These are phyloP conservation scores for Aspergillus wentii DNA, from an alignment of 495 filamentous ascomycete genomes.

Conservation along the genomic window DNA sequence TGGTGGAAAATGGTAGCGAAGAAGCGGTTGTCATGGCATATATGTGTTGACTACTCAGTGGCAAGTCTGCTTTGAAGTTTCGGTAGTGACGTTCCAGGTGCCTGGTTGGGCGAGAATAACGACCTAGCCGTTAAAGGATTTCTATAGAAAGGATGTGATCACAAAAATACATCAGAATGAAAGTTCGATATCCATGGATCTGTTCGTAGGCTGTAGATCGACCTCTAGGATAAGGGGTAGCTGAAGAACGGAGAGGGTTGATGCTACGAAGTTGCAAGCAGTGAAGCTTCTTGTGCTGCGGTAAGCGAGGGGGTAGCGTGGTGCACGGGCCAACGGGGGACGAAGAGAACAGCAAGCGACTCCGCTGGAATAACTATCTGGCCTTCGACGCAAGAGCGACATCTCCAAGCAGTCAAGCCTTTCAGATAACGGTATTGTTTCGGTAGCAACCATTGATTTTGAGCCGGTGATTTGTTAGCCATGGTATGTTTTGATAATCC, in stretches of 20 bases:
- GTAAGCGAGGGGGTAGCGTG: slow-evolving; percentile 39
- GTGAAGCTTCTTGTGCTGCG: slow-evolving; percentile 18
- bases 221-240: slow-evolving; percentile 1
- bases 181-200: neutral
- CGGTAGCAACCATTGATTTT: neutral
- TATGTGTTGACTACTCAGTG: slow-evolving; percentile 13
- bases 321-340: slow-evolving; percentile 33
- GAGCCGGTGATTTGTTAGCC: slow-evolving; percentile 3
- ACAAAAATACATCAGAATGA: neutral
- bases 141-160: neutral
- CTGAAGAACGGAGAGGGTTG: neutral
- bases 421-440: neutral
- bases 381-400: too few species aligned
- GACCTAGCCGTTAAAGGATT: slow-evolving; percentile 1
- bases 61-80: slow-evolving; percentile 16
- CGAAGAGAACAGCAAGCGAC: slow-evolving; percentile 46
- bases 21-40: slow-evolving; percentile 35
- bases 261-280: slow-evolving; percentile 6
- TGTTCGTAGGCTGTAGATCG: neutral
- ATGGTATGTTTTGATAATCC: slow-evolving; percentile 19
- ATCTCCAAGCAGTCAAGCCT: slow-evolving; percentile 12
- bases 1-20: slow-evolving; percentile 27
- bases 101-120: slow-evolving; percentile 1
- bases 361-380: slow-evolving; percentile 26
- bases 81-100: slow-evolving; percentile 12